Evolutionary conservation across 129 eudicot genomes (phyloP).

Genomic region (Escallonia rubra): DNA sequence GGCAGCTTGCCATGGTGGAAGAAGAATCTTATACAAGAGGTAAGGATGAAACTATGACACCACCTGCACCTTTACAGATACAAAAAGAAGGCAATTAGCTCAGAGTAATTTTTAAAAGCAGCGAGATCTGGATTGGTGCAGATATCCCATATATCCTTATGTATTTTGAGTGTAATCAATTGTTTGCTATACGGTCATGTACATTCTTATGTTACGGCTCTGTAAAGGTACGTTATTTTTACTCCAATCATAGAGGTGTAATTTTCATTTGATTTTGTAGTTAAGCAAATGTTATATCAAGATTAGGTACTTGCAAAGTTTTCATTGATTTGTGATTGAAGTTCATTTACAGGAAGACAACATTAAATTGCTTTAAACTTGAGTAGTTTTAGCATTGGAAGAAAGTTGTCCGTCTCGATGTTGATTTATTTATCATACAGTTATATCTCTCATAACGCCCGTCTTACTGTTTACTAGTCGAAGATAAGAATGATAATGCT

Average conservation of each 20-base stretch:
- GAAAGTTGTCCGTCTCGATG: no score
- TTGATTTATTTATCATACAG: no score
- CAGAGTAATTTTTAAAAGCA: neutral
- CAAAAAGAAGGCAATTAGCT: conserved; percentile 38
- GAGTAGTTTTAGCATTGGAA: no score
- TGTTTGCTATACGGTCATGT: conserved; percentile 9
- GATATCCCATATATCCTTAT: neutral
- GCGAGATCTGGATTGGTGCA: neutral
- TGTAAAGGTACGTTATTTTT: conserved; percentile 15
- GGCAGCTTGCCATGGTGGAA: conserved; percentile 25
- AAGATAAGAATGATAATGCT: no score
- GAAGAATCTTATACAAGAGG: conserved; percentile 31
- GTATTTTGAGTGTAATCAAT: conserved; percentile 5
- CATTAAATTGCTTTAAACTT: no score
- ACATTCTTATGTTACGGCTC: conserved; percentile 7
- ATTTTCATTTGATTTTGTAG: conserved; percentile 12
- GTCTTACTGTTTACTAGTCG: no score
- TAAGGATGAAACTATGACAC: conserved; percentile 46
- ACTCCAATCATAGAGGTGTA: conserved; percentile 2
- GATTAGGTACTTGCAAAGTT: neutral
- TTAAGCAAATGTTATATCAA: neutral
- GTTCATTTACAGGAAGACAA: no score
- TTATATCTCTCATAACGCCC: no score
- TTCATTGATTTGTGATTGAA: no score
- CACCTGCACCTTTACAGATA: conserved; percentile 62